Base-by-base conservation (phyloP, 176 grass and related monocot genomes). In the Urochloa ruziziensis region DNA sequence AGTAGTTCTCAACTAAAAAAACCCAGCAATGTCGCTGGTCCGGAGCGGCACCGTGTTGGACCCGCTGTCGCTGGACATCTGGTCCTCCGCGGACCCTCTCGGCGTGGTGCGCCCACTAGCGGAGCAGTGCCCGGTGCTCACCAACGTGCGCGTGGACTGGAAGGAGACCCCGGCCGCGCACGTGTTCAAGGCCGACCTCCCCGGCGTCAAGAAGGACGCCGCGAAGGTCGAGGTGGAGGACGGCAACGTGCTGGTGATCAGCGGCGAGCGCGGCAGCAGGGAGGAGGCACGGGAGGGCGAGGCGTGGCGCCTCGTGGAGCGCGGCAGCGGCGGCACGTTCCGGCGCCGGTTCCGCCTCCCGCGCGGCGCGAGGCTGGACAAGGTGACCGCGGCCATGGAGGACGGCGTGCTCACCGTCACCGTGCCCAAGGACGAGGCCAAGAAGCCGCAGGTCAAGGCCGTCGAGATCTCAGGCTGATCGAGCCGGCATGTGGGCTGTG, bases 61-160 rank as follows among this genome's bases (percentile, higher is more conserved):
- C 70, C 87, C 91, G 7, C 52, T 89, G 19, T 87, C 83, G 1
- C 42, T 92, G 32, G 83, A 89, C 66, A 48, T 89, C 29, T 89
- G 83, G 80, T 37, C 77, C 5, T 78, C 53, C 4, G 58, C 68
- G 3, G 87, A 92, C 71, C 91, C 91, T 0, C 72, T 92, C 52
- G 79, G 85, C 72, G 35, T 84, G 2, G 81, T 89, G 3, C 83
- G 83, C 10, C 73, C 87, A 11, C 83, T 92, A 6, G 62, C 85
- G 0, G 78, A 82, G 78, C 78, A 54, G 79, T 73, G 79, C 70
- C 64, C 91, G 1, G 76, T 83, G 6, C 86, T 88, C 48, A 74
- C 81, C 60, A 83, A 86, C 70, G 60, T 88, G 19, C 91, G 91
- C 84, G 88, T 93, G 3, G 91, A 93, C 73, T 93, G 91, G 91